Evolutionary conservation across 352 stramenopile genomes (phyloP).

Genomic region (Pythium sukuiense): DNA sequence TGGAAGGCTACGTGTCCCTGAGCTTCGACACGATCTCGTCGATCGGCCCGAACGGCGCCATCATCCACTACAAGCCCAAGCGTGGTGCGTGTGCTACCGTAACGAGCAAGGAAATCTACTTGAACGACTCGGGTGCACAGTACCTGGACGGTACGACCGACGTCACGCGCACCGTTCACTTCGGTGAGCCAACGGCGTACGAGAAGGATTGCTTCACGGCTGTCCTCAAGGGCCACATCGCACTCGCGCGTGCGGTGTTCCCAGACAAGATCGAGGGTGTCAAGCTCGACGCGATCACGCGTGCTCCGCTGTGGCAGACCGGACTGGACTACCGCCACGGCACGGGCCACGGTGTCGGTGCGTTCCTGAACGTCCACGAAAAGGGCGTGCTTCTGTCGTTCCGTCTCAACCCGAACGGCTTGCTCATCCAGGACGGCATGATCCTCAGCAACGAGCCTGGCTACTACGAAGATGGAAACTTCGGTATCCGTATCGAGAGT

Average conservation of each 20-base stretch:
- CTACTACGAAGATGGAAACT: conserved; percentile 97
- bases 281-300: conserved; percentile 96
- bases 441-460: conserved; percentile 98
- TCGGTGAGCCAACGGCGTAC: conserved; percentile 90
- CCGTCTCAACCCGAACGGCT: conserved; percentile 73
- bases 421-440: conserved; percentile 94
- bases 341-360: conserved; percentile 97
- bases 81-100: conserved; percentile 84
- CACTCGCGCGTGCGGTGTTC: conserved; percentile 85
- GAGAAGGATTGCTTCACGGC: conserved; percentile 96
- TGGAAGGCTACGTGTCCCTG: conserved; percentile 90
- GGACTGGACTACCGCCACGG: conserved; percentile 98
- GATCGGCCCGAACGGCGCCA: conserved; percentile 95
- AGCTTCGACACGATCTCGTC: conserved; percentile 99
- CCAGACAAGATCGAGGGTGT: conserved; percentile 93
- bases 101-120: conserved; percentile 92
- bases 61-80: conserved; percentile 94
- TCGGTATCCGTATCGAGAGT: conserved; percentile 99
- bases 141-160: conserved; percentile 99
- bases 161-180: conserved; percentile 98
- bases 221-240: conserved; percentile 98
- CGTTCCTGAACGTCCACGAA: conserved; percentile 97
- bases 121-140: conserved; percentile 99
- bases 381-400: conserved; percentile 87
- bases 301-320: conserved; percentile 92